Percentiles rank a stretch among this genome's conserved stretches.
Evolutionary conservation across 2,329 filamentous ascomycete species (phyloP).

Genomic region (Lasiodiplodia gonubiensis): DNA sequence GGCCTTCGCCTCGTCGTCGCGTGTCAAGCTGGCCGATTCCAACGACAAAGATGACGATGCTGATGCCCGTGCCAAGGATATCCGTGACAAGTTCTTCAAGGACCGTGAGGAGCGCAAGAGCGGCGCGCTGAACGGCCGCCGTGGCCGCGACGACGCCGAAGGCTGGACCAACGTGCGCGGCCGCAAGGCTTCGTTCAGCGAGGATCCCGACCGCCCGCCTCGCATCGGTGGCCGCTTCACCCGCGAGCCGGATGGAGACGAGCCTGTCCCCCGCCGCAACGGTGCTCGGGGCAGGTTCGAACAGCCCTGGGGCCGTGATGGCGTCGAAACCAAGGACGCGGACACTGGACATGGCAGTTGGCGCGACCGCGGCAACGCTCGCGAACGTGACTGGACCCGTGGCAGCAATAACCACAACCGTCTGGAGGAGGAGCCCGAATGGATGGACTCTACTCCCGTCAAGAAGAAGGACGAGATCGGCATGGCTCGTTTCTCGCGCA

Average conservation of each 20-base stretch:
- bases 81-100: conserved; percentile 48
- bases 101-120: conserved; percentile 48
- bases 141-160: conserved; percentile 63
- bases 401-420: conserved; percentile 57
- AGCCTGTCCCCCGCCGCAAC: conserved; percentile 65
- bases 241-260: conserved; percentile 56
- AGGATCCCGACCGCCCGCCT: conserved; percentile 73
- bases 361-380: conserved; percentile 56
- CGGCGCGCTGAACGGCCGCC: conserved; percentile 45
- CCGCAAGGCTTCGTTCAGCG: conserved; percentile 71
- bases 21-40: conserved; percentile 50
- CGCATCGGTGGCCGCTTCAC: conserved; percentile 55
- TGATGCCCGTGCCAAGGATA: conserved; percentile 34
- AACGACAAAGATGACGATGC: conserved; percentile 49
- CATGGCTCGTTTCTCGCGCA: conserved; percentile 22
- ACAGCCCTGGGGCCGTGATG: conserved; percentile 72
- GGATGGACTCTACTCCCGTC: conserved; percentile 15
- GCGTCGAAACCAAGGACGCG: conserved; percentile 48
- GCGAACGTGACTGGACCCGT: conserved; percentile 62
- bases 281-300: conserved; percentile 71
- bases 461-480: conserved; percentile 66
- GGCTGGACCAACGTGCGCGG: conserved; percentile 78
- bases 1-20: conserved; percentile 78
- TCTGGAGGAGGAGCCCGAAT: conserved; percentile 41
- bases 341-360: conserved; percentile 66